Conservation (phyloP, 2,329 filamentous ascomycete genomes). For the Harringtonia aguacate region DNA sequence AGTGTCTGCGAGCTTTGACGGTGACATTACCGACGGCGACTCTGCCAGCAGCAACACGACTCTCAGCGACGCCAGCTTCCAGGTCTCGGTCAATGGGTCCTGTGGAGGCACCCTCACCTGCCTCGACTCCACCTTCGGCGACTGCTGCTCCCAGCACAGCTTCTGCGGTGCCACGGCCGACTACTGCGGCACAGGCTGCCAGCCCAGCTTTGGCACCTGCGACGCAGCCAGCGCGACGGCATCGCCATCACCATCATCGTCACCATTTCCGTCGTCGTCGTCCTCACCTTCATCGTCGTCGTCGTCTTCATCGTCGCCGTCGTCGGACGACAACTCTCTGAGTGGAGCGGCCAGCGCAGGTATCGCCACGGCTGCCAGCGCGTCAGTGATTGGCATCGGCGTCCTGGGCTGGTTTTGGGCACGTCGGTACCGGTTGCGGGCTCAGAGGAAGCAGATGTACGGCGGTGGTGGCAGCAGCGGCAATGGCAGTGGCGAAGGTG, state of each 20-base stretch:
- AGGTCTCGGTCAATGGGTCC: too few relatives aligned
- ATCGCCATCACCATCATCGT: too few relatives aligned
- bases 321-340: not conserved
- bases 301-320: too few relatives aligned
- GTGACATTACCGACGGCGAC: not conserved
- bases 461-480: too few relatives aligned
- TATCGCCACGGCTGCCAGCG: not conserved
- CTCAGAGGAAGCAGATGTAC: not conserved
- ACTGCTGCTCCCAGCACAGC: constrained; percentile 11
- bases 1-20: too few relatives aligned
- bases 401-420: not conserved
- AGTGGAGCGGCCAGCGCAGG: constrained; percentile 1
- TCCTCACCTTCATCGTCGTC: too few relatives aligned
- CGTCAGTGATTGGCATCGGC: not conserved
- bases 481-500: too few relatives aligned
- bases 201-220: constrained; percentile 4
- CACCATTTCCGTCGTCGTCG: too few relatives aligned
- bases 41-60: not conserved
- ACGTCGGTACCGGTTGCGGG: not conserved
- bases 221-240: too few relatives aligned
- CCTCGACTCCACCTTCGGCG: constrained; percentile 6
- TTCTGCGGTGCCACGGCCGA: constrained; percentile 9
- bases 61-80: not conserved
- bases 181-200: constrained; percentile 11
- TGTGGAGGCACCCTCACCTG: too few relatives aligned